Evolutionary conservation across 805 yeast genomes (phyloP).

Genomic region (Lipomyces sp.): DNA sequence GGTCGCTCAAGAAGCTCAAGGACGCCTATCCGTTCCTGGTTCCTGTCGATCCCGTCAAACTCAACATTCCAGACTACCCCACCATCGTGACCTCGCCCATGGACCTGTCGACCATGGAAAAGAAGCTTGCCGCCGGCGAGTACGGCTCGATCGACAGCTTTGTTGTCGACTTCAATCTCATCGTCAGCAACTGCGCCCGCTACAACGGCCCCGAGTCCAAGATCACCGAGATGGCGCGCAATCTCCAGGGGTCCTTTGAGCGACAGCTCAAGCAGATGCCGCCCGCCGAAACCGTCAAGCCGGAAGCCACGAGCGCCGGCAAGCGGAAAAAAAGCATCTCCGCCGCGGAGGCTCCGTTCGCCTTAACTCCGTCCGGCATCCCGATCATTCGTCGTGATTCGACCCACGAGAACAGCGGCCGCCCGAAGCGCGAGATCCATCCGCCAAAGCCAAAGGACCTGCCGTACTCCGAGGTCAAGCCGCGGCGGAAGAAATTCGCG

Average conservation of each 20-base stretch:
- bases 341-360: conserved; percentile 32
- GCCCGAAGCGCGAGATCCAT: conserved; percentile 94
- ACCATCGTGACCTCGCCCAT: conserved; percentile 82
- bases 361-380: conserved; percentile 46
- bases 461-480: conserved; percentile 79
- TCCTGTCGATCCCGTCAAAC: conserved; percentile 86
- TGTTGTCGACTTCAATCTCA: conserved; percentile 62
- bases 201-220: conserved; percentile 84
- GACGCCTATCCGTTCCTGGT: conserved; percentile 86
- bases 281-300: conserved; percentile 40
- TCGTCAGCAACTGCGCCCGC: conserved; percentile 75
- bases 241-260: conserved; percentile 86
- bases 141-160: conserved; percentile 69
- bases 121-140: conserved; percentile 64
- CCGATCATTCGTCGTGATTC: conserved; percentile 74
- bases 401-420: conserved; percentile 45
- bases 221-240: conserved; percentile 88
- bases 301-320: conserved; percentile 19
- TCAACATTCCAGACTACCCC: conserved; percentile 87
- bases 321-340: conserved; percentile 32
- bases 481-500: conserved; percentile 86
- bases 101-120: conserved; percentile 90
- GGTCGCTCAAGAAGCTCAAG: conserved; percentile 82
- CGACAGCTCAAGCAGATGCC: conserved; percentile 93
- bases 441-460: conserved; percentile 95